Percentiles rank a stretch among this genome's conserved stretches.
phyloP scores from a whole-genome alignment of 768 basidiomycete species.

The Tylopilus felleus region DNA sequence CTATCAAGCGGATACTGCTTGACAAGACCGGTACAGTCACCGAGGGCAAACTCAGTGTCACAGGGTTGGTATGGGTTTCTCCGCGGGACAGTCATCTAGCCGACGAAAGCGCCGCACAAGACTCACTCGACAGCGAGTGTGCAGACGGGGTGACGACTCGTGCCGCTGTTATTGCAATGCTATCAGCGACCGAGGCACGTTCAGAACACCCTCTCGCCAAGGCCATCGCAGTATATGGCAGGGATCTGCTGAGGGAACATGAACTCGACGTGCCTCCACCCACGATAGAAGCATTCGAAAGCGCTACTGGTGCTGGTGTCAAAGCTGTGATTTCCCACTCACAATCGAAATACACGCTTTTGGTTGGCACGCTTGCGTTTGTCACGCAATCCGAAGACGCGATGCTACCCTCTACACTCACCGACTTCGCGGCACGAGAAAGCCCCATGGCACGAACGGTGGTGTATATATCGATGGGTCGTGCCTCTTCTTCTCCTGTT shows the following conservation, averaged over 20 bases:
- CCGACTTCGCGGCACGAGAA: constrained; percentile 67
- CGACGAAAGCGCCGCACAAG: constrained; percentile 11
- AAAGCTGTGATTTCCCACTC: constrained; percentile 60
- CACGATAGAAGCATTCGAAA: constrained; percentile 73
- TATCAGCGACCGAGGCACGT: constrained; percentile 82
- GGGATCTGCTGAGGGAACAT: constrained; percentile 48
- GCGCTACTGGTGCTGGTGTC: constrained; percentile 86
- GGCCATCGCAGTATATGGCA: constrained; percentile 84
- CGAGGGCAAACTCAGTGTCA: constrained; percentile 86
- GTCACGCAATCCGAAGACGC: constrained; percentile 52
- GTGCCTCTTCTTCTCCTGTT: constrained; percentile 36
- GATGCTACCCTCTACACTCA: constrained; percentile 56
- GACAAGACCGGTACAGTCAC: constrained; percentile 99
- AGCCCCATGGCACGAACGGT: constrained; percentile 74
- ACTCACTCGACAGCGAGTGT: constrained; percentile 30
- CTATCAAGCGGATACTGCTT: constrained; percentile 76
- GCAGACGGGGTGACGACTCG: constrained; percentile 62
- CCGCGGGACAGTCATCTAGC: constrained; percentile 22
- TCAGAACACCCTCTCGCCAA: constrained; percentile 97
- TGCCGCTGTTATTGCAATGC: constrained; percentile 68
- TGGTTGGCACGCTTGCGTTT: constrained; percentile 77
- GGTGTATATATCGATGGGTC: constrained; percentile 75
- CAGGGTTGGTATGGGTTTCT: constrained; percentile 72
- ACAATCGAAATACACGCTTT: constrained; percentile 52
- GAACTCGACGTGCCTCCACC: constrained; percentile 46